phyloP scores from a whole-genome alignment of 306 rosid genomes.

The Quercus bicolor region DNA sequence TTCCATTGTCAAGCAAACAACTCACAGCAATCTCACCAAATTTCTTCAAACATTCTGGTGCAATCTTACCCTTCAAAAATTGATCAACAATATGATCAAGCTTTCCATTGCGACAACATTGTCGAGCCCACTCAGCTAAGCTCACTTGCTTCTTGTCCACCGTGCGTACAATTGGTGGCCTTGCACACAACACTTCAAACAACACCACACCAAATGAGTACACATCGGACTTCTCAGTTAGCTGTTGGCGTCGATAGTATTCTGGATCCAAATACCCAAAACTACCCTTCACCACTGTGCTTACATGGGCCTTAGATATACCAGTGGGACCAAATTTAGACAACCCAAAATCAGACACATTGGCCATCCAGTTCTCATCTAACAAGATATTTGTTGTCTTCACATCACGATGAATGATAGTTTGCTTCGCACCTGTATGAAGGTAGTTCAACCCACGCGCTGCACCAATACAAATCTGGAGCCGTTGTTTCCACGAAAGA shows the following conservation, averaged over 20 bases:
- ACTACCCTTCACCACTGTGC: constrained; percentile 26
- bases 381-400: constrained; percentile 25
- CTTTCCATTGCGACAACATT: neutral
- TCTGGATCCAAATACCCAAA: constrained; percentile 36
- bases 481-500: constrained; percentile 17
- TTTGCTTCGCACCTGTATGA: constrained; percentile 12
- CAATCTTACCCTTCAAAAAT: constrained; percentile 20
- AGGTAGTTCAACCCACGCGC: constrained; percentile 23
- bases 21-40: constrained; percentile 38
- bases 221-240: constrained; percentile 29
- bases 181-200: constrained; percentile 18
- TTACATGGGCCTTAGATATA: constrained; percentile 15
- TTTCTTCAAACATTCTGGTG: constrained; percentile 30
- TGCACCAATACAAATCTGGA: constrained; percentile 8
- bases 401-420: constrained; percentile 29
- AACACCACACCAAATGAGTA: constrained; percentile 35
- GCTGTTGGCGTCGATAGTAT: neutral
- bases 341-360: constrained; percentile 26
- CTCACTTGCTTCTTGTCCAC: constrained; percentile 1
- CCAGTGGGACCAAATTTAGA: constrained; percentile 6
- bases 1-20: constrained; percentile 51
- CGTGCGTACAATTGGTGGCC: neutral
- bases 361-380: constrained; percentile 24
- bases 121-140: constrained; percentile 12
- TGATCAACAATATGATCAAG: constrained; percentile 33